Conservation (phyloP, 306 rosid species). For the Vigna mungo region DNA sequence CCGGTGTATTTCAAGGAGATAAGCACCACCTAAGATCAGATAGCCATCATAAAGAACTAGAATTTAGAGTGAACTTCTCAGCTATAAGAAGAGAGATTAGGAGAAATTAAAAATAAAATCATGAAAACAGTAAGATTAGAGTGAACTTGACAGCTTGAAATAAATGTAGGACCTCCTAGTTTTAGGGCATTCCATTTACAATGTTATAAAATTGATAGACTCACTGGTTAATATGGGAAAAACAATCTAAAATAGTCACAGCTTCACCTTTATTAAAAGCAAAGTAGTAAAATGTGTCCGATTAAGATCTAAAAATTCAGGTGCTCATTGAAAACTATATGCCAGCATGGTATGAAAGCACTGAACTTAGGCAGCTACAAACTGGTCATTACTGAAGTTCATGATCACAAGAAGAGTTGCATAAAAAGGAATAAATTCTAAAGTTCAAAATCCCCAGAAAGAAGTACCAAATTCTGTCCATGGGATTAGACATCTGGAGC, state of each 20-base stretch:
- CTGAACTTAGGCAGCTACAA: constrained; percentile 15
- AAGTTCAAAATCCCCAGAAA: constrained; percentile 12
- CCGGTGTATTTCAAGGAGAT: constrained; percentile 88
- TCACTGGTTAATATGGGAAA: background rate
- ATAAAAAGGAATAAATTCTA: too few relatives aligned
- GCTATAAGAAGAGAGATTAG: constrained; percentile 10
- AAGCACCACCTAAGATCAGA: constrained; percentile 73
- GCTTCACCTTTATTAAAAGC: constrained; percentile 1
- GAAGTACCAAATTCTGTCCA: constrained; percentile 94
- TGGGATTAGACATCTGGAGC: constrained; percentile 98
- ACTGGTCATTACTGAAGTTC: constrained; percentile 4
- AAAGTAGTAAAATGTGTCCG: background rate
- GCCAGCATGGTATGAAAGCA: constrained; percentile 16
- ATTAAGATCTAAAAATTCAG: background rate
- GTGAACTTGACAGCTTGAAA: constrained; percentile 7
- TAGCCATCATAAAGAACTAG: constrained; percentile 11
- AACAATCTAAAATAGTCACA: background rate
- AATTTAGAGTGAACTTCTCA: constrained; percentile 2
- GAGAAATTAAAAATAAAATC: constrained; percentile 1
- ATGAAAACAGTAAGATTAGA: background rate
- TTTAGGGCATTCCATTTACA: background rate
- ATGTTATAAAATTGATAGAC: background rate
- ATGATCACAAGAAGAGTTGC: constrained; percentile 1
- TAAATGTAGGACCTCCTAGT: background rate
- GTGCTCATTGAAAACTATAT: background rate